These are phyloP conservation scores for Inonotus hispidus DNA, from an alignment of 1,284 basidiomycete species.

Conservation along the genomic window DNA sequence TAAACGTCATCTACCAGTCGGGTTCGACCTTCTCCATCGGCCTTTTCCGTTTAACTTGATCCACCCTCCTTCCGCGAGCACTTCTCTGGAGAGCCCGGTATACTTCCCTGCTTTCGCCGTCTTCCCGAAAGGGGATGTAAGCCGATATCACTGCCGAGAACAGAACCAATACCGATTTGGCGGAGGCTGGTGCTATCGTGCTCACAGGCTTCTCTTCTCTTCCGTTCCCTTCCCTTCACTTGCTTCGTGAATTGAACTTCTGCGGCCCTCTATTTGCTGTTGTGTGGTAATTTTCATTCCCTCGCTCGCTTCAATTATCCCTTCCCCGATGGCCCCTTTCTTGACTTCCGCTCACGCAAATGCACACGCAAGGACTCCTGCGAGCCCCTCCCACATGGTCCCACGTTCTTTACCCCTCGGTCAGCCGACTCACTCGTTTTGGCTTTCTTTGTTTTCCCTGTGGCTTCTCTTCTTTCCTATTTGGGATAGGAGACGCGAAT, in stretches of 20 bases:
- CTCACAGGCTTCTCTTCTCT: not conserved
- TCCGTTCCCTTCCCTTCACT: not conserved
- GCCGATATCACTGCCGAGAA: not conserved
- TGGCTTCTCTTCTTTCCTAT: not conserved
- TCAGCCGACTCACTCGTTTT: not conserved
- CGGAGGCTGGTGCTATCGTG: not conserved
- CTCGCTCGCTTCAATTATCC: not conserved
- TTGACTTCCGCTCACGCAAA: not conserved
- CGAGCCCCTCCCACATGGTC: not conserved
- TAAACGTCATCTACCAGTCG: not conserved
- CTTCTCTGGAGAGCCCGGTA: not conserved
- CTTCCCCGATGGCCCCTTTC: not conserved
- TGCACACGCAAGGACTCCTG: not conserved
- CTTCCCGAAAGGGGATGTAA: not conserved
- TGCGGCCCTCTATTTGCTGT: not conserved
- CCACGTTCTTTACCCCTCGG: not conserved
- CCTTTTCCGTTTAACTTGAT: not conserved
- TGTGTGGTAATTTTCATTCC: not conserved
- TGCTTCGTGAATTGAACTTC: not conserved
- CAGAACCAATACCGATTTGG: not conserved
- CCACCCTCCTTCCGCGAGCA: not conserved
- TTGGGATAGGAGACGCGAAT: not conserved
- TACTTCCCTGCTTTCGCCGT: not conserved
- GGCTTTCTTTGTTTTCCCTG: slow-evolving; percentile 8
- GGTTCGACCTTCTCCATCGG: not conserved